phyloP scores from a whole-genome alignment of 1,139 yeast species.

The Suhomyces terraborum region DNA sequence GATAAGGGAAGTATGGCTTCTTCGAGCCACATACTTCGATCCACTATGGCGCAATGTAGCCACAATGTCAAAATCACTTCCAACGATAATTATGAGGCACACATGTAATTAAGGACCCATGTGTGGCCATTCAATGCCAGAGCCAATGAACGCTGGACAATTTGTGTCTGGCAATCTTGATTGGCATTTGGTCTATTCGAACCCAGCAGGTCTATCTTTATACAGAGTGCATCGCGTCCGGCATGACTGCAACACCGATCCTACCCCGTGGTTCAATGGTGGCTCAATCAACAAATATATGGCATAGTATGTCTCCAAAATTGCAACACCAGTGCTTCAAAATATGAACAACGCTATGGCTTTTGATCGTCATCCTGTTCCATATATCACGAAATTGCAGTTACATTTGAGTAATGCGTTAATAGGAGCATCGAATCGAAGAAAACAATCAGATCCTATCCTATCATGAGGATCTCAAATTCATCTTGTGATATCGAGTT shows the following conservation, averaged over 20 bases:
- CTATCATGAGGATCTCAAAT: background rate
- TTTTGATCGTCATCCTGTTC: background rate
- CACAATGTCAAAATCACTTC: background rate
- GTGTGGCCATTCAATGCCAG: too few relatives aligned
- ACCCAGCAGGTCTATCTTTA: too few relatives aligned
- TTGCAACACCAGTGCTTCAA: background rate
- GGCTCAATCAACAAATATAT: background rate
- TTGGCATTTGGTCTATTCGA: too few relatives aligned
- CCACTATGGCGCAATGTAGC: constrained; percentile 4
- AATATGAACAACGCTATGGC: constrained; percentile 3
- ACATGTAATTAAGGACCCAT: background rate
- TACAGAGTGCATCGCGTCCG: too few relatives aligned
- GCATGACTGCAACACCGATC: too few relatives aligned
- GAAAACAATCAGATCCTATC: background rate
- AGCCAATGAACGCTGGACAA: too few relatives aligned
- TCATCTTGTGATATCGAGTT: background rate
- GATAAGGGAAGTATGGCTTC: background rate
- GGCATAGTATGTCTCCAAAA: background rate
- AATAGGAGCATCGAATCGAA: background rate
- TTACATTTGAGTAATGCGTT: constrained; percentile 2
- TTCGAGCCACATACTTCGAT: background rate
- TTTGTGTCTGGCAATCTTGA: too few relatives aligned
- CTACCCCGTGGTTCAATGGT: constrained; percentile 3
- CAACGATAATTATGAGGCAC: too few relatives aligned
- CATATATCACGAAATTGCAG: constrained; percentile 3